These are phyloP conservation scores for Alternaria rosae DNA, from an alignment of 2,329 filamentous ascomycete species.

Conservation along the genomic window DNA sequence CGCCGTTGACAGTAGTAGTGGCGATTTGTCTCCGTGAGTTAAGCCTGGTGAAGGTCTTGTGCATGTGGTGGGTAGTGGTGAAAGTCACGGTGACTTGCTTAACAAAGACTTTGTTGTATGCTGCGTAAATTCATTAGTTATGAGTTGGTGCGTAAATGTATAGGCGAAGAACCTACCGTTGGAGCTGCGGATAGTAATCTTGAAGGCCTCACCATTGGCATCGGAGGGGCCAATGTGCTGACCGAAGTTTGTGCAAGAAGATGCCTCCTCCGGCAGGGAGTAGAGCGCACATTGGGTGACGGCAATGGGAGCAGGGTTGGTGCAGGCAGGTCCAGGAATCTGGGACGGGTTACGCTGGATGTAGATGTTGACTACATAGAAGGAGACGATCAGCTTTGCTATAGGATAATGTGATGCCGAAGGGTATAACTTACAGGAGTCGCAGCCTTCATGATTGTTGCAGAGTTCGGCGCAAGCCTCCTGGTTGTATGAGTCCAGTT, in stretches of 20 bases:
- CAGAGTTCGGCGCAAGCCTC: constrained; percentile 15
- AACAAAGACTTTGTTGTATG: constrained; percentile 3
- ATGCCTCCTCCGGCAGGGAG: background rate
- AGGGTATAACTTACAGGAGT: constrained; percentile 8
- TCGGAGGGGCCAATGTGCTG: constrained; percentile 18
- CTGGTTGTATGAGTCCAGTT: constrained; percentile 9
- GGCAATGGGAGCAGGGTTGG: constrained; percentile 22
- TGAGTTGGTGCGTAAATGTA: background rate
- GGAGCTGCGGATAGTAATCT: constrained; percentile 16
- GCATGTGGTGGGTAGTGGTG: background rate
- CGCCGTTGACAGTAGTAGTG: background rate
- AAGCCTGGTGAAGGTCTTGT: background rate
- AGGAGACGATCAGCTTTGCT: background rate
- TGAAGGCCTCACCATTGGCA: constrained; percentile 14
- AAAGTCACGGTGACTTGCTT: background rate
- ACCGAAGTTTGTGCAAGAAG: constrained; percentile 17
- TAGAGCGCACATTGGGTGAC: constrained; percentile 24
- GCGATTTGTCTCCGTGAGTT: background rate
- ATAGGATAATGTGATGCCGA: no score
- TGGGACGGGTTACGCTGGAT: constrained; percentile 22
- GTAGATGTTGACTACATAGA: constrained; percentile 31
- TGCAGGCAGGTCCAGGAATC: constrained; percentile 16
- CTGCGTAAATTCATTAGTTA: background rate
- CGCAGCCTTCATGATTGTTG: constrained; percentile 3
- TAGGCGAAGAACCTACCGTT: constrained; percentile 20